Conservation (phyloP, 139 green algal genomes). For the Chlorella sorokiniana region DNA sequence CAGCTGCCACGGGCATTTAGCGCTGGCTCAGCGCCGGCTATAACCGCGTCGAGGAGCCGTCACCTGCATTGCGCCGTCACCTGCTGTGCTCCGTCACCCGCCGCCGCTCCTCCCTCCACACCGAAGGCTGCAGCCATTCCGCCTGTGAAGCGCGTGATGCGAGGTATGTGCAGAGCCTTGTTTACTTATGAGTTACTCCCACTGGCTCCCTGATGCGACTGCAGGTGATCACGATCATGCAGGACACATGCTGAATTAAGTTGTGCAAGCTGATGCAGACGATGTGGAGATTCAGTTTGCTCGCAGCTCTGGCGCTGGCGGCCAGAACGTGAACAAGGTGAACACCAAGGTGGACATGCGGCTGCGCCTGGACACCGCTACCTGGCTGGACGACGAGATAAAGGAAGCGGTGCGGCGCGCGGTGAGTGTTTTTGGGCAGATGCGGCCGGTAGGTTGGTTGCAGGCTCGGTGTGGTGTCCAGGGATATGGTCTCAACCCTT, state of each 20-base stretch:
- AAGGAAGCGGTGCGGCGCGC: conserved; percentile 68
- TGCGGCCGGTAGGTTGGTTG: background rate
- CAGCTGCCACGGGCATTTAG: too few relatives aligned
- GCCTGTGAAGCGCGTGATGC: too few relatives aligned
- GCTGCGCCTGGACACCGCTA: conserved; percentile 66
- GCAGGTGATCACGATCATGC: background rate
- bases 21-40: too few relatives aligned
- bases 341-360: conserved; percentile 98
- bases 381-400: conserved; percentile 84
- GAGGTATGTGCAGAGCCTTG: too few relatives aligned
- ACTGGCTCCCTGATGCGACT: too few relatives aligned
- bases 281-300: conserved; percentile 92
- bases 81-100: too few relatives aligned
- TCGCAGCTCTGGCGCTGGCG: conserved; percentile 83
- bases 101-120: too few relatives aligned
- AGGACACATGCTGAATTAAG: background rate
- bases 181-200: too few relatives aligned
- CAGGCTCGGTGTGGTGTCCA: background rate
- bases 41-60: too few relatives aligned
- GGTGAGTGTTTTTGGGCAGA: conserved; percentile 42
- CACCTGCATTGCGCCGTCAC: too few relatives aligned
- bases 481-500: background rate
- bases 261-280: conserved; percentile 74
- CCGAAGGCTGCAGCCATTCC: too few relatives aligned
- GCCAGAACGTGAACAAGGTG: conserved; percentile 50